Base-by-base conservation (phyloP, 2,329 filamentous ascomycete species). In the Cercospora canescens region DNA sequence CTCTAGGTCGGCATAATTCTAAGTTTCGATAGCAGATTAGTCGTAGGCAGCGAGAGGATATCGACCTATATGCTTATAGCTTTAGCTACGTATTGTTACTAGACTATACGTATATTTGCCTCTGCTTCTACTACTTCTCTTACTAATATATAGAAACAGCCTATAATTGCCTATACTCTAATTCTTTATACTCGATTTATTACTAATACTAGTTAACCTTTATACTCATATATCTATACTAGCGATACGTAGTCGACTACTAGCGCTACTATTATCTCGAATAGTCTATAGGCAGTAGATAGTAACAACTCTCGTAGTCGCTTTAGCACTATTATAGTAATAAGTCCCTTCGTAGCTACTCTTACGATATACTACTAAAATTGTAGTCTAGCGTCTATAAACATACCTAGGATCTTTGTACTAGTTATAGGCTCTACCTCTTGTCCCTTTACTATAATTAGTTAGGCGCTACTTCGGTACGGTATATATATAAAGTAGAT, bases 331-430 rank as follows among this genome's bases (percentile, higher is more conserved):
- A 62, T 62, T 55, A 18, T 18, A 54, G 45, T 45, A 37, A 18
- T 55, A 16, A 62, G 60, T 11, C 60, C 41, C 52, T 26, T 62
- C 41, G 60, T 54, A 55, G 60, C 60, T 41, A 26, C 60, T 55
- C 48, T 54, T 55, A 26, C 60, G 45, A 62, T 52, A 62, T 62
- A 26, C 48, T 62, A 11, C 28, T 35, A 16, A 55, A 62, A 52
- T 62, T 45, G 41, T 11, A 62, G 60, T 39, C 28, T 45, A 45
- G 60, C 9, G 58, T 61, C 39, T 21, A 61, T 61, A 35, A 61
- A 2, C 18, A 61, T 7, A 3, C 58, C 58, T 41, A 61, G n/a
- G 45, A 50, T 61, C 58, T 61, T 61, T 48, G 58, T 52, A 24
- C 58, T 48, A 9, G 58, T 52, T 5, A 52, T 16, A 26, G 58